Base-by-base conservation (phyloP, 225 moss, liverwort and hornwort species). In the Physcomitrium patens region DNA sequence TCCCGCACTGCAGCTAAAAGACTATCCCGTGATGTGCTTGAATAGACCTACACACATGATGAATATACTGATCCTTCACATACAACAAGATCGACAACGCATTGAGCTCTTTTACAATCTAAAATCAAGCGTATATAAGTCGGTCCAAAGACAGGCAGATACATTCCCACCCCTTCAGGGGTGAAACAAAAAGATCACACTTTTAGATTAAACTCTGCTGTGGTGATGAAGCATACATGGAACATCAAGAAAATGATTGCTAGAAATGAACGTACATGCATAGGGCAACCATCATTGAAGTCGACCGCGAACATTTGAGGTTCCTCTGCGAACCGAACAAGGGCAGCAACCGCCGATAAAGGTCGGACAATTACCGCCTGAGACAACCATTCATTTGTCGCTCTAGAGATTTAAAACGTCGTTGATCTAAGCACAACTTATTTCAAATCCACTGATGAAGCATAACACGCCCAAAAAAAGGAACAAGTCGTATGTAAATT, bases 311-410 rank as follows among this genome's bases (percentile, higher is more conserved):
- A 95, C 93, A 95, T 90, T 83, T 95, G 95, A 54, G 95, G 95
- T 80, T 95, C 95, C 83, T 95, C 95, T 46, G 91, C 95, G 84
- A 95, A 95, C 44, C 95, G 91, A 73, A 95, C 88, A 31, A 95
- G 79, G 37, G 79, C 91, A 71, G 85, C 81, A 58, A 95, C 89
- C 63, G 95, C 89, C 74, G 91, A 93, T 82, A 95, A 86, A 88
- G 95, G 93, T 74, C 95, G 95, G 59, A 93, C 90, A 70, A 93
- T 95, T 59, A 95, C 91, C 61, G 95, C 95, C 95, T 95, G 95
- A 43, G 89, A 71, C 56, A 53, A 84, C 75, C 74, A 76, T 52
- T 78, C 65, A 19, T 78, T 79, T 70, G 72, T 74, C 51, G 65
- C 72, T 18, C 53, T 10, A 60, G 42, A 42, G 61, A 61, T 41